phyloP scores from a whole-genome alignment of 2,329 filamentous ascomycete species.

The Penicillium sp. region DNA sequence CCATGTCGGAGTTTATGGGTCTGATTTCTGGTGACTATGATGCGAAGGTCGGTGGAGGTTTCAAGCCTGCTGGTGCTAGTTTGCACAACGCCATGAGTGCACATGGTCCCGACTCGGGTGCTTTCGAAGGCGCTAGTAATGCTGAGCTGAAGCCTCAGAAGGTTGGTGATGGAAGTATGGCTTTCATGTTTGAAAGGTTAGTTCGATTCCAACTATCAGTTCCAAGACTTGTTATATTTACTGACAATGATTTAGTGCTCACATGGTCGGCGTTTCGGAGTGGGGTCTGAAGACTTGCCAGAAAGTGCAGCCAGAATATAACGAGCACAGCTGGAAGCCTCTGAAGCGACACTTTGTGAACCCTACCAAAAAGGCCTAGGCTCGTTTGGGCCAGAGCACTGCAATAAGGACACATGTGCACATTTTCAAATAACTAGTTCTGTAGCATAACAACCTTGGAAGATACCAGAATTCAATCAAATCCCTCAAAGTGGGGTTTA shows the following conservation, averaged over 20 bases:
- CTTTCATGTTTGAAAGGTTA: slow-evolving; percentile 63
- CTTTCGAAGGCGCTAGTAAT: slow-evolving; percentile 56
- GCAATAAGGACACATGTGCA: neutral
- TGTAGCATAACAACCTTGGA: neutral
- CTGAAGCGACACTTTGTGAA: slow-evolving; percentile 62
- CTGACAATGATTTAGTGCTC: slow-evolving; percentile 47
- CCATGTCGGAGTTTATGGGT: slow-evolving; percentile 66
- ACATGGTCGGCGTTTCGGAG: slow-evolving; percentile 71
- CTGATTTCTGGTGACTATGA: slow-evolving; percentile 61
- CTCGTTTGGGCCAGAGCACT: neutral
- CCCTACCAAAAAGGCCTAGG: slow-evolving; percentile 42
- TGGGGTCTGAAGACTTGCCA: slow-evolving; percentile 69
- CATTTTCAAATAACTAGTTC: neutral
- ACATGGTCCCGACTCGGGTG: slow-evolving; percentile 58
- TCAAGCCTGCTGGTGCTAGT: slow-evolving; percentile 60
- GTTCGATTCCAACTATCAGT: neutral
- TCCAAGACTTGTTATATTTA: neutral
- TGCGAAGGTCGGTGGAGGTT: slow-evolving; percentile 56
- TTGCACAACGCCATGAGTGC: slow-evolving; percentile 72
- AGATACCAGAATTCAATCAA: neutral
- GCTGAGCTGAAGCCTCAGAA: slow-evolving; percentile 55
- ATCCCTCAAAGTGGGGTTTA: neutral
- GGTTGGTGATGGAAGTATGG: slow-evolving; percentile 59
- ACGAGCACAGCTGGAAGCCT: slow-evolving; percentile 74
- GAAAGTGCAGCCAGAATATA: slow-evolving; percentile 72